Conservation (phyloP, 2,329 filamentous ascomycete genomes). For the Fusarium pseudograminearum region DNA sequence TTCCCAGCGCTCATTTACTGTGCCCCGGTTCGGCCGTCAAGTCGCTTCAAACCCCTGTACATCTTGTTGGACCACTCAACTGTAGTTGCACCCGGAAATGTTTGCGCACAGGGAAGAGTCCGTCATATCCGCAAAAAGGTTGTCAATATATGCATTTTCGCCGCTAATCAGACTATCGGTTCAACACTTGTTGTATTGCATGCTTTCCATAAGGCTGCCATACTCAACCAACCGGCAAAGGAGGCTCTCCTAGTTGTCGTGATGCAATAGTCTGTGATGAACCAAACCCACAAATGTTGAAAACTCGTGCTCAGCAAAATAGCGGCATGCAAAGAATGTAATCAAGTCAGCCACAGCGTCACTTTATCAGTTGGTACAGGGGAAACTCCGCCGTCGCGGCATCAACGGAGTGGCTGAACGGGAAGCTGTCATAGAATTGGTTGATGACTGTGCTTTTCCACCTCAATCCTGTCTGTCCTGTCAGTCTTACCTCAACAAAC, state of each 20-base stretch:
- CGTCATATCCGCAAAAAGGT: background rate
- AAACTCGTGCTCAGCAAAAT: background rate
- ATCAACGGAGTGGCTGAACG: slow-evolving; percentile 36
- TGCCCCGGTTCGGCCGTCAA: background rate
- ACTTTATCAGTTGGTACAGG: slow-evolving; percentile 1
- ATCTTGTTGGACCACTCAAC: background rate
- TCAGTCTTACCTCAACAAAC: background rate
- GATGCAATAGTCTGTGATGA: background rate
- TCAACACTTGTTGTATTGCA: background rate
- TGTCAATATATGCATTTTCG: background rate
- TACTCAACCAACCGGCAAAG: background rate
- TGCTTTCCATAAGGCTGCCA: background rate
- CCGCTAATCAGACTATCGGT: background rate
- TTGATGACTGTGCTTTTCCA: slow-evolving; percentile 3
- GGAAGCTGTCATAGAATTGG: slow-evolving; percentile 19
- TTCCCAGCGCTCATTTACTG: slow-evolving; percentile 10
- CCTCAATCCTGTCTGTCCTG: background rate
- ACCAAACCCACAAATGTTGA: background rate
- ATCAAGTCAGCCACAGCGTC: slow-evolving; percentile 31
- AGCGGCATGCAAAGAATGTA: slow-evolving; percentile 7
- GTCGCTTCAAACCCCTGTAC: background rate
- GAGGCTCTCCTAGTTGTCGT: background rate
- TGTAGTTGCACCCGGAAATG: background rate
- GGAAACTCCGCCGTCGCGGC: slow-evolving; percentile 29
- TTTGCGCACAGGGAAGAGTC: background rate